These are phyloP conservation scores for Trichoderma sp. DNA, from an alignment of 2,329 filamentous ascomycete species.

Conservation along the genomic window DNA sequence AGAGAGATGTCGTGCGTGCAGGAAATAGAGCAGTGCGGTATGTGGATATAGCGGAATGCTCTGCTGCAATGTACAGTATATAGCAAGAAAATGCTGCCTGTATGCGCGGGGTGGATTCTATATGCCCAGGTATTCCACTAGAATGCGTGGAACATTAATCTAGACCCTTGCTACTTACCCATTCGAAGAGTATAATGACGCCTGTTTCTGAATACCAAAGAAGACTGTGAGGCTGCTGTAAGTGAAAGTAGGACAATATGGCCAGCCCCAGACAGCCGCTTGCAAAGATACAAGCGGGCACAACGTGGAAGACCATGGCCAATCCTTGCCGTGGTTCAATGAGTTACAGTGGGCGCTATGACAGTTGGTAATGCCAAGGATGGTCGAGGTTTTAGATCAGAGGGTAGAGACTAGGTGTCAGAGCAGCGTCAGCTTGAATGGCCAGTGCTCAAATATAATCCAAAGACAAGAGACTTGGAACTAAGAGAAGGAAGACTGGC, in stretches of 20 bases:
- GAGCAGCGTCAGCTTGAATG: background rate
- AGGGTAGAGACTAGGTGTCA: background rate
- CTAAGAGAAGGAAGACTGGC: background rate
- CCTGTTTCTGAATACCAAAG: constrained; percentile 6
- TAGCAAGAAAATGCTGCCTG: background rate
- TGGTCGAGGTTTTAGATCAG: background rate
- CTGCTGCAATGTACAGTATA: background rate
- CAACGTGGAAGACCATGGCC: constrained; percentile 1
- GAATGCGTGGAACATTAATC: background rate
- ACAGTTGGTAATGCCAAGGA: background rate
- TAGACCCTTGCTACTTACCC: background rate
- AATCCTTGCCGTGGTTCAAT: background rate
- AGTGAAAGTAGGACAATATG: background rate
- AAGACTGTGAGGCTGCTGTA: constrained; percentile 8
- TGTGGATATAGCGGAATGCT: background rate
- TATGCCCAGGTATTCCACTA: background rate
- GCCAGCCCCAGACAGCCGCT: background rate
- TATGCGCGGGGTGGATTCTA: background rate
- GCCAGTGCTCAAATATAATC: no score
- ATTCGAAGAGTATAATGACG: background rate
- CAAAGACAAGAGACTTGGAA: background rate
- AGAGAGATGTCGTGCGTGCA: background rate
- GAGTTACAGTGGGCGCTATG: background rate
- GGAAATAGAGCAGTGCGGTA: background rate
- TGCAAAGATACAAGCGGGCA: constrained; percentile 11